phyloP scores from a whole-genome alignment of 2,329 filamentous ascomycete species.

The Pseudocercospora cruenta region DNA sequence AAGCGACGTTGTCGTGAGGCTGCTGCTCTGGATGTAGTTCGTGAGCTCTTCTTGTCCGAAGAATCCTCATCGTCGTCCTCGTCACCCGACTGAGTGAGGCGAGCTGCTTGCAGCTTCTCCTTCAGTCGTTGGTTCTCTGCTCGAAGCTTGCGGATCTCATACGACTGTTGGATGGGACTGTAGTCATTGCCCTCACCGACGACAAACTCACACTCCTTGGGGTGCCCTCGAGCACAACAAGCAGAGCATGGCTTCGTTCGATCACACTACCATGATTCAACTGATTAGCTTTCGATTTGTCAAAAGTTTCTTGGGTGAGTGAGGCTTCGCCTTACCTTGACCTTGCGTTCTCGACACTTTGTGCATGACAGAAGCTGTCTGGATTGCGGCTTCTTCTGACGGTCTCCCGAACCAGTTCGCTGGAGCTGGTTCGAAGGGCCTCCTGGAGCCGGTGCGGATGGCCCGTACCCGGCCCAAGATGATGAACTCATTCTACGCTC shows the following conservation, averaged over 20 bases:
- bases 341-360: slow-evolving; percentile 54
- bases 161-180: slow-evolving; percentile 51
- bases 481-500: slow-evolving; percentile 33
- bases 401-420: slow-evolving; percentile 33
- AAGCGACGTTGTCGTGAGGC: slow-evolving; percentile 41
- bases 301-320: slow-evolving; percentile 1
- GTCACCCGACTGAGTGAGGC: slow-evolving; percentile 39
- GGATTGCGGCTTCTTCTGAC: slow-evolving; percentile 45
- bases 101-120: slow-evolving; percentile 44
- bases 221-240: slow-evolving; percentile 52
- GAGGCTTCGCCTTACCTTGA: slow-evolving; percentile 44
- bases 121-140: slow-evolving; percentile 51
- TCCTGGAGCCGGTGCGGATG: slow-evolving; percentile 29
- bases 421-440: slow-evolving; percentile 27
- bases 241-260: slow-evolving; percentile 55
- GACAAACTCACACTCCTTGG: slow-evolving; percentile 52
- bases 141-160: slow-evolving; percentile 52
- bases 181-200: slow-evolving; percentile 52
- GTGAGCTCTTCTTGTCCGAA: slow-evolving; percentile 32
- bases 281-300: slow-evolving; percentile 14
- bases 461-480: slow-evolving; percentile 35
- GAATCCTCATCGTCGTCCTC: slow-evolving; percentile 42
- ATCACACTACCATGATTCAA: slow-evolving; percentile 45
- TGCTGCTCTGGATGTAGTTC: slow-evolving; percentile 26
- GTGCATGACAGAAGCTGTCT: slow-evolving; percentile 54